phyloP scores from a whole-genome alignment of 495 filamentous ascomycete genomes.

The Lophium mytilinum region DNA sequence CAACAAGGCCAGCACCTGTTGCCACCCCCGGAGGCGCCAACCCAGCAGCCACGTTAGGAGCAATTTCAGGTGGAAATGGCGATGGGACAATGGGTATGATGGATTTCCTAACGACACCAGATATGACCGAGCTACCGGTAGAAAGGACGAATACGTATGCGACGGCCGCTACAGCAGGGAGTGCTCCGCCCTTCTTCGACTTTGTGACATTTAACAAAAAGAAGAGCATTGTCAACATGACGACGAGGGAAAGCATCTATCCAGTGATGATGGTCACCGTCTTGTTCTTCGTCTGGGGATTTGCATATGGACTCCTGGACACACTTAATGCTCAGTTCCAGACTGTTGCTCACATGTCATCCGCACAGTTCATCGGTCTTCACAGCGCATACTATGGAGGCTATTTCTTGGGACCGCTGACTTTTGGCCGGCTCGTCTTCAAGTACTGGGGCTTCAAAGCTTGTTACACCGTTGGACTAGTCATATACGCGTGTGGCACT shows the following conservation, averaged over 20 bases:
- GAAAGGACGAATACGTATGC: slow-evolving; percentile 16
- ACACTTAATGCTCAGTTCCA: slow-evolving; percentile 36
- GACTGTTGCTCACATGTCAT: slow-evolving; percentile 29
- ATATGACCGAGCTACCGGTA: slow-evolving; percentile 31
- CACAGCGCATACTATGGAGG: slow-evolving; percentile 60
- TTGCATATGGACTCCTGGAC: slow-evolving; percentile 38
- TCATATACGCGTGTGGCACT: slow-evolving; percentile 55
- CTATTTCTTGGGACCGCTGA: slow-evolving; percentile 51
- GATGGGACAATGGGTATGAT: slow-evolving; percentile 38
- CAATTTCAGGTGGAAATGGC: not conserved
- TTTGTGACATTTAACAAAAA: slow-evolving; percentile 74
- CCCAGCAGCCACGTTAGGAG: not conserved
- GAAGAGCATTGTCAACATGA: slow-evolving; percentile 57
- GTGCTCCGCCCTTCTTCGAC: slow-evolving; percentile 55
- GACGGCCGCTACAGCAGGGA: slow-evolving; percentile 26
- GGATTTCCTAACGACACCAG: slow-evolving; percentile 53
- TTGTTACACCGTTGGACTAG: slow-evolving; percentile 56
- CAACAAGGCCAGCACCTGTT: no score
- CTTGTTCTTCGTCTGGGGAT: slow-evolving; percentile 40
- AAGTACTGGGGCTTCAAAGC: slow-evolving; percentile 60
- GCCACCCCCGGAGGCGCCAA: not conserved
- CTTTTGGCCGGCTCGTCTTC: slow-evolving; percentile 50
- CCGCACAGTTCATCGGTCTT: slow-evolving; percentile 44
- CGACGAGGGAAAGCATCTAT: slow-evolving; percentile 31
- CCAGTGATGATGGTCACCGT: slow-evolving; percentile 36